Evolutionary conservation across 768 basidiomycete genomes (phyloP).

Genomic region (Gloeopeniophorella convolvens): DNA sequence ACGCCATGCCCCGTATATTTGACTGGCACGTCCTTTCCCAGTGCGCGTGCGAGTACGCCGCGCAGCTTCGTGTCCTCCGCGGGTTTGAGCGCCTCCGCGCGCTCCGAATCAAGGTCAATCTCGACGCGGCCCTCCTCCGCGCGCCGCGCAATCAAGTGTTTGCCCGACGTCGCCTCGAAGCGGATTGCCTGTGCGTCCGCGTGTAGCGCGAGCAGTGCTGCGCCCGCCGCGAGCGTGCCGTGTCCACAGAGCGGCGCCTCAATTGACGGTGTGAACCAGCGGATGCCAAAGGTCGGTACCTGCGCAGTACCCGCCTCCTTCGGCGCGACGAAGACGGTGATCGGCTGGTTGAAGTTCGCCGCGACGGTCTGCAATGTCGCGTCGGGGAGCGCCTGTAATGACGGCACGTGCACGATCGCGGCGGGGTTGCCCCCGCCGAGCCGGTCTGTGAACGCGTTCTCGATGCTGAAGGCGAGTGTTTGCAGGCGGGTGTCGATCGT

Average conservation of each 20-base stretch:
- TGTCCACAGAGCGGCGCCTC: conserved; percentile 30
- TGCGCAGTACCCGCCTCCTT: not conserved
- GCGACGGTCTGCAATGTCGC: conserved; percentile 19
- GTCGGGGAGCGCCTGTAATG: conserved; percentile 11
- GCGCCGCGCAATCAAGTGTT: not conserved
- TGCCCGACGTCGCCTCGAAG: conserved; percentile 4
- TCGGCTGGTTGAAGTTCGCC: conserved; percentile 22
- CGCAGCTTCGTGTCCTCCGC: conserved; percentile 12
- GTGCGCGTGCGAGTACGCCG: conserved; percentile 1
- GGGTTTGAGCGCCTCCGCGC: not conserved
- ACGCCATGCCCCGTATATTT: conserved; percentile 1
- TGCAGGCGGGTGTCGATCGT: not conserved
- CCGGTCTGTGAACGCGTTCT: conserved; percentile 30
- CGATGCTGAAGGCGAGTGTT: conserved; percentile 20
- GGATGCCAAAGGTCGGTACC: conserved; percentile 18
- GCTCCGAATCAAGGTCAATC: conserved; percentile 15
- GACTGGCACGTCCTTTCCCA: conserved; percentile 8
- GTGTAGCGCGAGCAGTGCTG: not conserved
- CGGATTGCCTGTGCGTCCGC: conserved; percentile 1
- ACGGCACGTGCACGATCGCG: conserved; percentile 26
- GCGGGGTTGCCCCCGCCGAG: conserved; percentile 30
- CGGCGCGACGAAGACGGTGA: conserved; percentile 21
- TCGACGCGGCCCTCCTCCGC: conserved; percentile 12
- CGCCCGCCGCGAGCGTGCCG: conserved; percentile 29
- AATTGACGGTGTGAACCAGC: conserved; percentile 26